Base-by-base conservation (phyloP, 306 rosid species). In the Cucurbita pepo region DNA sequence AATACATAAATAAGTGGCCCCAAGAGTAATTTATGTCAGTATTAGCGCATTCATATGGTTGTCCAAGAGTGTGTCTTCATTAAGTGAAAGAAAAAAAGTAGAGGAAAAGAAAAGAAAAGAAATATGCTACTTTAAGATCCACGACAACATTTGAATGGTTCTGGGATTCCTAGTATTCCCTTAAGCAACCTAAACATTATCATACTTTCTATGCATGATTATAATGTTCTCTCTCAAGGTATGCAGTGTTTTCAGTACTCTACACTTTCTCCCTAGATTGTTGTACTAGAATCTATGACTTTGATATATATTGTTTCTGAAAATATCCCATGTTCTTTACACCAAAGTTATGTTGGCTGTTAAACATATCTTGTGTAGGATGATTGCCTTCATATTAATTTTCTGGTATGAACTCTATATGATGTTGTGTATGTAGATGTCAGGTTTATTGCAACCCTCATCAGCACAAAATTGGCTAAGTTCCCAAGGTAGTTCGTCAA, bases 401-500 rank as follows among this genome's bases (percentile, higher is more conserved):
- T 74, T 11, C 58, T 75, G 78, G 71, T 36, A 57, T 81, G 88
- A 82, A 87, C 77, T 57, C 55, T 51, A 30, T 74, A 52, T 18
- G 62, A 69, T 69, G 77, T 81, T 61, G 56, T 79, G 80, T 79
- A 21, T 84, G 83, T 96, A 95, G 99, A 81, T 91, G 80, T 88
- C 97, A 59, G 63, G 88, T 85, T 80, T 91, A 77, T 65, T 88
- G 74, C 96, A 85, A 82, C 59, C 95, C 21, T 77, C 96, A 6
- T 52, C 97, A 36, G 80, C 99, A 41, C 87, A 80, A 74, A 94
- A 78, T 75, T 94, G 99, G 99, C 81, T 83, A 79, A 84, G 86
- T 79, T 77, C 96, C 67, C 96, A 85, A 77, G 76, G 91, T 64
- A 83, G 91, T 83, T 86, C 99, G 60, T 91, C 95, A 30, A 96